A percentile compares a stretch with the other conserved stretches of the same genome.
phyloP scores from a whole-genome alignment of 1,284 basidiomycete genomes.

The Sutorius eximius region DNA sequence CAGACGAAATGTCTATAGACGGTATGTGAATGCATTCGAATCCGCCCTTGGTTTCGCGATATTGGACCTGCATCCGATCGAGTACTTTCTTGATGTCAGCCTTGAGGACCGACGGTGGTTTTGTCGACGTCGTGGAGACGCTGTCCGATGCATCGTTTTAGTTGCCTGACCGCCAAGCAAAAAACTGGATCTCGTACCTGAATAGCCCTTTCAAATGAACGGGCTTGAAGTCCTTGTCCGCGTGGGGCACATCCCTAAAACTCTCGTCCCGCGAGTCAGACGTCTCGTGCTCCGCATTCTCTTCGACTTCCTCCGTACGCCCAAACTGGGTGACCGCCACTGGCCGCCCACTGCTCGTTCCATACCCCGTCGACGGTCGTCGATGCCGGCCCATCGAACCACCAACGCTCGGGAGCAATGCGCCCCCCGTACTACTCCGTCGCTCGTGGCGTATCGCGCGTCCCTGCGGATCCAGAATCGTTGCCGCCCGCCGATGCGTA shows the following conservation, averaged over 20 bases:
- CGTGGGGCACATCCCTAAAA: conserved; percentile 39
- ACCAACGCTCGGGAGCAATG: conserved; percentile 48
- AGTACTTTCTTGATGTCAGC: conserved; percentile 85
- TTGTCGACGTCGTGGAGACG: conserved; percentile 94
- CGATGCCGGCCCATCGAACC: conserved; percentile 65
- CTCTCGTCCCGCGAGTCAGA: conserved; percentile 35
- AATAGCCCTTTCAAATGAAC: conserved; percentile 89
- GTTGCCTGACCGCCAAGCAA: neutral
- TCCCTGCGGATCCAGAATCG: conserved; percentile 67
- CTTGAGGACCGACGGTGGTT: conserved; percentile 79
- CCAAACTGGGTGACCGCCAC: conserved; percentile 51
- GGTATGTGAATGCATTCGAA: conserved; percentile 97
- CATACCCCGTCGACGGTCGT: conserved; percentile 64
- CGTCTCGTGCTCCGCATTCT: conserved; percentile 43
- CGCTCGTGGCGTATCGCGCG: conserved; percentile 66
- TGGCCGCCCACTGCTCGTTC: conserved; percentile 39
- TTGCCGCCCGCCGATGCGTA: conserved; percentile 66
- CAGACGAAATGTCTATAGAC: conserved; percentile 83
- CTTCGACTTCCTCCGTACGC: conserved; percentile 48
- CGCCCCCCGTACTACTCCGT: conserved; percentile 71
- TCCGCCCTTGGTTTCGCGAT: conserved; percentile 86
- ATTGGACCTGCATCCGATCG: conserved; percentile 92
- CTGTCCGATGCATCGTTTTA: conserved; percentile 38
- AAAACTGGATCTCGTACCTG: conserved; percentile 52
- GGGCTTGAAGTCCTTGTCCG: conserved; percentile 79